Base-by-base conservation (phyloP, 352 stramenopile genomes). In the Phytopythium chamaehyphon region DNA sequence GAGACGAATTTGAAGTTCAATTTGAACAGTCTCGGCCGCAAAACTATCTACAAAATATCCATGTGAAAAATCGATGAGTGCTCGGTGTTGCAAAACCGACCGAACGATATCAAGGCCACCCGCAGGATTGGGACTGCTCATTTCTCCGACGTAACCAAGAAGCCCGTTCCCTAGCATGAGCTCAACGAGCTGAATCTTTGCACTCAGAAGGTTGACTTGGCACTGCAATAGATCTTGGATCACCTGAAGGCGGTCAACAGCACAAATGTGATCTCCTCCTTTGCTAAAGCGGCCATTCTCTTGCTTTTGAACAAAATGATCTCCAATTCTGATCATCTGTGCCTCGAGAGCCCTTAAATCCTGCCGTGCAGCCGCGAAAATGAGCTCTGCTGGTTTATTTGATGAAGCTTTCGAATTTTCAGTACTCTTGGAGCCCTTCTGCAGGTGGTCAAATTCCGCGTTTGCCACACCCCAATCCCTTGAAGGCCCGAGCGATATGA, bases 1-100 rank as follows among this genome's bases (percentile, higher is more conserved):
- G 7, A 85, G 48, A 9, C 61, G 64, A 26, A 46, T 39, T 42
- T 85, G 72, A 12, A 88, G 61, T 26, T 83, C 68, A 19, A 85
- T 48, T 11, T 76, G 52, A 6, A 84, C 24, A 0, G 65, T 81
- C 42, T 88, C 73, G 2, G 54, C 43, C 3, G 64, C 62, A 28
- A 79, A 86, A 37, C 75, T 86, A 40, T 86, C 74, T 38, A 69
- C 75, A 48, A 86, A 85, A 48, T 88, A 88, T 9, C 53, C 49
- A 19, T 83, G 56, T 2, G 71, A 59, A 16, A 79, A 78, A 37
- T 86, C 77, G 10, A 88, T 46, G 7, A 74, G 48, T 6, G 75
- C 63, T 1, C 69, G 61, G 15, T 39, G 54, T 28, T 69, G 61
- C 6, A 83, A 38, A 1, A 72, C 6, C 14, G 53, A 54, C 0